Base-by-base conservation (phyloP, 2,329 filamentous ascomycete genomes). In the Alternaria viburni region DNA sequence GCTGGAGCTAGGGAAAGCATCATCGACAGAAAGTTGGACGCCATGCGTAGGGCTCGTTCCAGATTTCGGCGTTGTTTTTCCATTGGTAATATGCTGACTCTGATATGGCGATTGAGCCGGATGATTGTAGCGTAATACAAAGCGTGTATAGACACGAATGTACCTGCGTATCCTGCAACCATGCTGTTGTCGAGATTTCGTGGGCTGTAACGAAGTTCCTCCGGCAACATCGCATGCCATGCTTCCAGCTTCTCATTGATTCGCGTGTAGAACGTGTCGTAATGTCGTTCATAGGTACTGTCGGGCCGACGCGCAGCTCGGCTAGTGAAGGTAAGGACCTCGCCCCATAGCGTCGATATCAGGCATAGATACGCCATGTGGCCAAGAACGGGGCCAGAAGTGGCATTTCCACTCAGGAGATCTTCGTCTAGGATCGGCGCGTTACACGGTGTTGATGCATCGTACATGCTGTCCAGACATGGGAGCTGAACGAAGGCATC, bases 401-500 rank as follows among this genome's bases (percentile, higher is more conserved):
- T 61, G 6, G 70, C 71, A 25, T 76, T 68, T 25, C 79, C 74
- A 32, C 79, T 76, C 44, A 85, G 82, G 19, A 84, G 77, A 45
- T 83, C 80, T 12, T 84, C 83, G 72, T 90, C 84, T 72, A 91
- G 92, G 60, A 86, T 84, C 0, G 90, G 89, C 23, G 87, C 86
- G 3, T 84, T 81, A 9, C 84, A 84, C 23, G 87, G 85, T 23
- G 83, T 73, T 61, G 90, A 87, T 36, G 84, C 83, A 69, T 93
- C 89, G 69, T 90, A 93, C 50, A 82, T 83, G 21, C 84, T 82
- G 45, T 87, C 84, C 30, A 87, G 83, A 69, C 86, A 88, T 4
- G 91, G 91, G 6, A 93, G 82, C 55, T 88, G 86, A 12, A 91
- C 81, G 70, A 90, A 90, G 45, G 91, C 86, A 63, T 92, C 88